A percentile compares a stretch with the other conserved stretches of the same genome.
phyloP scores from a whole-genome alignment of 192 early-diverging fungal species.

The Dispira simplex region DNA sequence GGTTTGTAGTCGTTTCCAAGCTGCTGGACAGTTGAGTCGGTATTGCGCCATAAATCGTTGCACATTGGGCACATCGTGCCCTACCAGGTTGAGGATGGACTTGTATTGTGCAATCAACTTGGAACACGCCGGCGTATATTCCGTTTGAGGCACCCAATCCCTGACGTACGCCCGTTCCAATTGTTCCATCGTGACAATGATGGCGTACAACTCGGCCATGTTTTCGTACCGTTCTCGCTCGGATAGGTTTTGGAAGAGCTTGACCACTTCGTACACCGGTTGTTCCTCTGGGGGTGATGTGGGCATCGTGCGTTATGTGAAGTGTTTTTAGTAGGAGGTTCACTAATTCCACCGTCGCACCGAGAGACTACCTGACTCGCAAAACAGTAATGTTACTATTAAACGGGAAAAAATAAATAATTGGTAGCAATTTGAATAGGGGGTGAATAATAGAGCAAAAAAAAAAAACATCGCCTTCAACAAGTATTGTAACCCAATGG shows the following conservation, averaged over 20 bases:
- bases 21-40: constrained; percentile 70
- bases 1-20: constrained; percentile 73
- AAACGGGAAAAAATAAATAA: no score
- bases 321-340: no score
- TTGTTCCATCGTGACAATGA: constrained; percentile 81
- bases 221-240: constrained; percentile 88
- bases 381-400: no score
- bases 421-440: no score
- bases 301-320: no score
- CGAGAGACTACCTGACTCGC: no score
- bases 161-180: constrained; percentile 86
- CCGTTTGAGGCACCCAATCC: constrained; percentile 63
- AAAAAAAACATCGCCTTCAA: no score
- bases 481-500: no score
- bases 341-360: no score
- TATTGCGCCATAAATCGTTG: constrained; percentile 17
- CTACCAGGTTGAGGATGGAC: constrained; percentile 52
- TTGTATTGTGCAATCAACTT: constrained; percentile 88
- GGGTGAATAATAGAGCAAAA: no score
- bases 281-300: no score
- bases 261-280: constrained; percentile 36
- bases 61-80: constrained; percentile 45
- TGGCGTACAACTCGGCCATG: constrained; percentile 83
- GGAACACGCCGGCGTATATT: constrained; percentile 83
- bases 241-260: constrained; percentile 61